Conservation (phyloP, 2,329 filamentous ascomycete genomes). For the Penicillium sp. region DNA sequence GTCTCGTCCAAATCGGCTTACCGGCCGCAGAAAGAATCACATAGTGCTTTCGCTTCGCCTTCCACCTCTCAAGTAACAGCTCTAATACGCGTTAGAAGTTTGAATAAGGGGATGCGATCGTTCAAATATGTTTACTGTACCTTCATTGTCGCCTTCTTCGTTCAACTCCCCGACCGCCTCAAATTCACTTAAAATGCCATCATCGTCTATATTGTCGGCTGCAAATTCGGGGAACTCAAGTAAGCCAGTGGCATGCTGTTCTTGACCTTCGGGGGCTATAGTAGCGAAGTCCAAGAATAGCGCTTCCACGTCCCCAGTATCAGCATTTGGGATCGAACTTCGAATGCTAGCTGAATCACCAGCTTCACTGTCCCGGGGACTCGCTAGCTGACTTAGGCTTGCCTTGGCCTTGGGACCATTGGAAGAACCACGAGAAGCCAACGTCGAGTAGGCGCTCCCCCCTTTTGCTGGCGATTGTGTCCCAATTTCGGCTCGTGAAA, state of each 20-base stretch:
- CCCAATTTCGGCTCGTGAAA: slow-evolving; percentile 79
- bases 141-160: slow-evolving; percentile 58
- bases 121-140: slow-evolving; percentile 35
- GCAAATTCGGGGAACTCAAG: slow-evolving; percentile 38
- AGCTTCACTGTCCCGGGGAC: slow-evolving; percentile 51
- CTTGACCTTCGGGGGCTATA: slow-evolving; percentile 38
- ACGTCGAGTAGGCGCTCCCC: slow-evolving; percentile 63
- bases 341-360: slow-evolving; percentile 54
- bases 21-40: slow-evolving; percentile 94
- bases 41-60: slow-evolving; percentile 93
- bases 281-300: slow-evolving; percentile 71
- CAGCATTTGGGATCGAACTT: slow-evolving; percentile 55
- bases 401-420: slow-evolving; percentile 34
- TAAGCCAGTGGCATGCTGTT: slow-evolving; percentile 37
- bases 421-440: slow-evolving; percentile 36
- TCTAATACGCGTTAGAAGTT: slow-evolving; percentile 26
- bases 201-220: slow-evolving; percentile 57
- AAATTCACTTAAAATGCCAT: slow-evolving; percentile 73
- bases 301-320: slow-evolving; percentile 75
- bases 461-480: slow-evolving; percentile 73
- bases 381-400: slow-evolving; percentile 46
- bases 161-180: slow-evolving; percentile 65
- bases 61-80: slow-evolving; percentile 71
- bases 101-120: background rate
- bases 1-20: slow-evolving; percentile 95